Conservation (phyloP, 2,329 filamentous ascomycete species). For the Nigrospora osmanthi region DNA sequence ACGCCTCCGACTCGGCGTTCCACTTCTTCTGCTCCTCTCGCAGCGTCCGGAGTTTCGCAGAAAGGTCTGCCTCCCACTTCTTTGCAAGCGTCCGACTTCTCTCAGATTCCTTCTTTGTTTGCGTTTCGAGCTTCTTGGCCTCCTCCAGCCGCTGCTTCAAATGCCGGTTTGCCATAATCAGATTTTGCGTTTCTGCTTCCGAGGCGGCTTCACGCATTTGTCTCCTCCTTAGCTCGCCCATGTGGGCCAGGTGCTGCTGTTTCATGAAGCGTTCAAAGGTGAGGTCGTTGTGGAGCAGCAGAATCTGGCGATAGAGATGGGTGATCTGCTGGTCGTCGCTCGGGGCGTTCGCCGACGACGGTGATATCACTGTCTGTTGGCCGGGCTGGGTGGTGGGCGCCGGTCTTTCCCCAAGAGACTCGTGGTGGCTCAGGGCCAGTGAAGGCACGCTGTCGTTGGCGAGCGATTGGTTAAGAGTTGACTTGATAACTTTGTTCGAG, state of each 20-base stretch:
- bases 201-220: constrained; percentile 70
- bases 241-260: constrained; percentile 74
- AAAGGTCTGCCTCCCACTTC: constrained; percentile 70
- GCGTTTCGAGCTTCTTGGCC: constrained; percentile 61
- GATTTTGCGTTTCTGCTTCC: constrained; percentile 75
- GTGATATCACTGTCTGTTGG: constrained; percentile 15
- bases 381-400: constrained; percentile 19
- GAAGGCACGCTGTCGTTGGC: constrained; percentile 52
- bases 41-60: constrained; percentile 55
- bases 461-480: constrained; percentile 44
- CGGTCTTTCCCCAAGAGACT: constrained; percentile 32
- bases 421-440: constrained; percentile 41
- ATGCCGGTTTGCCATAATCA: constrained; percentile 68
- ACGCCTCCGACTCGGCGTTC: constrained; percentile 45
- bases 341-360: constrained; percentile 13
- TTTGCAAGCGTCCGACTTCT: constrained; percentile 65
- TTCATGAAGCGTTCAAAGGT: constrained; percentile 81
- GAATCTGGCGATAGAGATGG: constrained; percentile 64
- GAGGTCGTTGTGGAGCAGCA: constrained; percentile 70
- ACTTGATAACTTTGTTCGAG: constrained; percentile 50
- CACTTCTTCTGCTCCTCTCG: constrained; percentile 64
- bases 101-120: constrained; percentile 64
- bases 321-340: constrained; percentile 21
- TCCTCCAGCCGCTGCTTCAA: constrained; percentile 67
- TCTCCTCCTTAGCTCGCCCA: constrained; percentile 67